Base-by-base conservation (phyloP, 768 basidiomycete genomes). In the Suillus subalutaceus region DNA sequence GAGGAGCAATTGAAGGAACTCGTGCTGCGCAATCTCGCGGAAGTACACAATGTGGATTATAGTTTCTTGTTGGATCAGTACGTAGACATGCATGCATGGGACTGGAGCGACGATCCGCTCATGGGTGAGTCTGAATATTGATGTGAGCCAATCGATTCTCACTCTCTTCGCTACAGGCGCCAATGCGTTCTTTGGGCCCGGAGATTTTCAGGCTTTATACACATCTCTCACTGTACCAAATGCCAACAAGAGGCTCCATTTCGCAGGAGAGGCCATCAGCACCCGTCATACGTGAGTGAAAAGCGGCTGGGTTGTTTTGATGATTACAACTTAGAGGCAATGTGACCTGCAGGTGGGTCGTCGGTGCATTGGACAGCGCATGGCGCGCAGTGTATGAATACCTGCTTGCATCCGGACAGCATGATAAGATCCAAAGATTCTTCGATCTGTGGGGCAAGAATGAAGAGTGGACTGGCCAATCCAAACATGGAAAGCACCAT, bases 141-240 rank as follows among this genome's bases (percentile, higher is more conserved):
- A 26, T 30, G 16, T 53, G n/a, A 2, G 60, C 15, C 12, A 40
- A 50, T 32, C 46, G 1, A 16, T 13, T 18, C 10, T 16, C 52
- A 30, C 50, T 64, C 30, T 23, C 46, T 58, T 26, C 26, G 55
- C 26, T 26, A 6, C 55, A 80, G 82, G 82, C 50, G 79, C 79
- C 3, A 81, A 73, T 63, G 82, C 81, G 0, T 71, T 70, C 66
- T 84, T 83, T 61, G 77, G 74, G 0, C 81, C 83, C 12, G 80
- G 81, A 5, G 65, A 79, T 20, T 82, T 81, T 59, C 63, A 66
- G 7, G 66, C 73, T 5, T 41, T 80, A 58, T 82, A 79, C 64
- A 59, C 66, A 6, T 66, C 71, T 6, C 70, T 82, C 23, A 79
- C 67, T 15, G 8, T 38, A 9, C 78, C 81, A 3, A 78, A 79